Percentiles rank a stretch among this genome's conserved stretches.
These are phyloP conservation scores for Boletus rubroflammeus DNA, from an alignment of 768 basidiomycete genomes.

Conservation along the genomic window DNA sequence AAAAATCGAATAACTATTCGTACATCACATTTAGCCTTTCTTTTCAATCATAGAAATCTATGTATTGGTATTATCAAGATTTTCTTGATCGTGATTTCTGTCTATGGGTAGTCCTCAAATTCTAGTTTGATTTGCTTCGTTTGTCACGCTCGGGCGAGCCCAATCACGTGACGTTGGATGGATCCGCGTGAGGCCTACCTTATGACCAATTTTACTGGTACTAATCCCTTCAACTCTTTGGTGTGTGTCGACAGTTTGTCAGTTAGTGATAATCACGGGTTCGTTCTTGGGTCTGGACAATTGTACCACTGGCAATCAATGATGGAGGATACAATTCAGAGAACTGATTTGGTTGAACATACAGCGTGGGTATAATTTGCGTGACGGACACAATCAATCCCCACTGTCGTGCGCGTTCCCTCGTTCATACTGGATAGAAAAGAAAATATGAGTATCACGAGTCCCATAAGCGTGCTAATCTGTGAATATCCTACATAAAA, in stretches of 20 bases:
- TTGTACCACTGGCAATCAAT: background rate
- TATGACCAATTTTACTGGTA: background rate
- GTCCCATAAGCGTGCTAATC: background rate
- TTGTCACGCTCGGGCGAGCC: no score
- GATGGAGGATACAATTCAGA: background rate
- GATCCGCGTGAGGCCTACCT: no score
- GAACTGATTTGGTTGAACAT: background rate
- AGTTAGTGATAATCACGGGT: background rate
- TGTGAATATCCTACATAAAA: slow-evolving; percentile 1
- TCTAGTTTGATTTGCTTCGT: no score
- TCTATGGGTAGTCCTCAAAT: no score
- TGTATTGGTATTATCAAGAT: no score
- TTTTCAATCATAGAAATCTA: no score
- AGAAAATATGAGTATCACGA: no score
- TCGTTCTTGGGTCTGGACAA: no score
- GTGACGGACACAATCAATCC: background rate
- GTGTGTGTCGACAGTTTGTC: background rate
- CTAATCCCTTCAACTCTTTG: background rate
- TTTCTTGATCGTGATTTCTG: no score
- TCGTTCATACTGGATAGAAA: background rate
- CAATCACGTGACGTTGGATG: no score
- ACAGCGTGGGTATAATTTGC: background rate
- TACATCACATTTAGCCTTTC: no score
- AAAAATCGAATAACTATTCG: no score
- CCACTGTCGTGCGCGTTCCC: background rate